phyloP scores from a whole-genome alignment of 768 basidiomycete species.

The Wakefieldia striispora region DNA sequence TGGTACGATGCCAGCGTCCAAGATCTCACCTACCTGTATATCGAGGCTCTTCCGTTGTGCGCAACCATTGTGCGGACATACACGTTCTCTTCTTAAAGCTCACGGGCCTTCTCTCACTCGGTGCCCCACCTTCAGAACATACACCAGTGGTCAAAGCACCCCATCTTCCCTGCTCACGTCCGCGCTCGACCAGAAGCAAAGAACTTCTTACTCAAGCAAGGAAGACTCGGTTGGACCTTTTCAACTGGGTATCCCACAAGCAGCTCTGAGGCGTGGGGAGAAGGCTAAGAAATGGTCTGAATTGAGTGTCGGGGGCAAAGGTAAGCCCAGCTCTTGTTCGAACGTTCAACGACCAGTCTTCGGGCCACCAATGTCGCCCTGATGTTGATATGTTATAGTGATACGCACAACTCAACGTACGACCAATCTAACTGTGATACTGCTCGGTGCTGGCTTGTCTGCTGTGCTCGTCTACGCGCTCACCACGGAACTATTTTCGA shows the following conservation, averaged over 20 bases:
- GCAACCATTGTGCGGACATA: not conserved
- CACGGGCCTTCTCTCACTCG: not conserved
- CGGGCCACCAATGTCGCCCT: not conserved
- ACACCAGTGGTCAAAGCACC: conserved; percentile 48
- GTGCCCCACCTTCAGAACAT: conserved; percentile 27
- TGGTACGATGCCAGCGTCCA: conserved; percentile 12
- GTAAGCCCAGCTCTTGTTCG: conserved; percentile 36
- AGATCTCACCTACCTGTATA: conserved; percentile 3
- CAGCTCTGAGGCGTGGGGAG: conserved; percentile 49
- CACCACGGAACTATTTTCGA: conserved; percentile 82
- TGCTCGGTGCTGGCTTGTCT: conserved; percentile 80
- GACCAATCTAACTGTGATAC: conserved; percentile 50
- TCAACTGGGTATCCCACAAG: conserved; percentile 64
- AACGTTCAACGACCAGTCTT: not conserved
- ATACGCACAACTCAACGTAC: conserved; percentile 46
- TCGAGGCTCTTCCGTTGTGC: conserved; percentile 6
- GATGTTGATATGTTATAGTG: conserved; percentile 7
- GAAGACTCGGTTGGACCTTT: conserved; percentile 77
- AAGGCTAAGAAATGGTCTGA: conserved; percentile 78
- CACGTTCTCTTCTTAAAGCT: not conserved
- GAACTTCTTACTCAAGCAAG: conserved; percentile 33
- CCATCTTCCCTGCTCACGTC: conserved; percentile 57
- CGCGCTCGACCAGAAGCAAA: conserved; percentile 59
- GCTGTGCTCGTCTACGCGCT: conserved; percentile 72
- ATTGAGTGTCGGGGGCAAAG: conserved; percentile 72